These are phyloP conservation scores for Amaranthus tricolor DNA, from an alignment of 179 eudicot genomes.

Conservation along the genomic window DNA sequence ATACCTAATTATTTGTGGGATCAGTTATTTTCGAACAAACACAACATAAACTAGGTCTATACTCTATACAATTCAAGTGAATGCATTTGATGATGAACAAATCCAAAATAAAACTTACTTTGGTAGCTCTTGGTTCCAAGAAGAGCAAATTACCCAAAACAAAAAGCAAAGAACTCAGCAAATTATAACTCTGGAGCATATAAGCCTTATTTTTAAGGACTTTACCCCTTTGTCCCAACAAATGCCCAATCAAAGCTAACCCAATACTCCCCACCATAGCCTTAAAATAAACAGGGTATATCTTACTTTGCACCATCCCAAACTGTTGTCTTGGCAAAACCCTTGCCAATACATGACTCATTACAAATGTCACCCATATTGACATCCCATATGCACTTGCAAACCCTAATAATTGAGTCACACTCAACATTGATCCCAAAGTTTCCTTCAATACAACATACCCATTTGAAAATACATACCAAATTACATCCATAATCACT, in stretches of 20 bases:
- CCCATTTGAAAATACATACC: conserved; percentile 24
- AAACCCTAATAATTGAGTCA: conserved; percentile 53
- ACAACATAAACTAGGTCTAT: no score
- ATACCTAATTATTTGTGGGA: neutral
- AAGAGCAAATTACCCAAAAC: conserved; percentile 49
- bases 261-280: conserved; percentile 57
- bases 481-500: conserved; percentile 25
- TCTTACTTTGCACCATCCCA: conserved; percentile 75
- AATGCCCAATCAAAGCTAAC: conserved; percentile 53
- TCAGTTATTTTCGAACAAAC: no score
- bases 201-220: conserved; percentile 17
- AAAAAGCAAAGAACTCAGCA: conserved; percentile 39
- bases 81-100: conserved; percentile 21
- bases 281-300: conserved; percentile 73
- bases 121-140: conserved; percentile 81
- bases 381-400: conserved; percentile 65
- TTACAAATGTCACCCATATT: conserved; percentile 77
- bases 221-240: conserved; percentile 33
- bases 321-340: conserved; percentile 67
- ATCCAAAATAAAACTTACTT: conserved; percentile 37
- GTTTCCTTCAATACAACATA: conserved; percentile 23
- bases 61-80: neutral
- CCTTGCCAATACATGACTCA: conserved; percentile 61
- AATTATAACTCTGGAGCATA: conserved; percentile 42
- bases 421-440: conserved; percentile 25